Evolutionary conservation across 305 asterid genomes (phyloP), one percentile per base, ranked within the genome.

Genomic region (Fraxinus greggii): DNA sequence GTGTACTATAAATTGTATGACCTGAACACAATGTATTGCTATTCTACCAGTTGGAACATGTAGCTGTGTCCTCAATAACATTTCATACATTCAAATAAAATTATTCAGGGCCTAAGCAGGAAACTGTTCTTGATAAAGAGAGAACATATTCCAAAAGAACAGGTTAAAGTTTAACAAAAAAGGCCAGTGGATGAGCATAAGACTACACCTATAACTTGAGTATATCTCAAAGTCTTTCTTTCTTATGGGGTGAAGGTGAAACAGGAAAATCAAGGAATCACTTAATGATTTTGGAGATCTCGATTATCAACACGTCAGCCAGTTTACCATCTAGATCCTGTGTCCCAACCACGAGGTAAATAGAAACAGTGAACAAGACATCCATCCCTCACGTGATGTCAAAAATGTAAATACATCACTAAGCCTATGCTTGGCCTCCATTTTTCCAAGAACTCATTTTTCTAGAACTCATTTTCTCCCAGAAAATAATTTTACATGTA

Each of bases 51-150:
- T 42, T 40, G 4, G 35, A 10, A 26, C 33, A 24, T 76, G 33
- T 26, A 76, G 63, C 77, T n/a, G 28, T 48, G 17, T 38, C 32
- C 87, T 48, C 70, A 76, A 82, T 73, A 72, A 81, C 74, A 81
- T 76, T 75, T 69, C 78, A 67, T 40, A 61, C 59, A 32, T 13
- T 5, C 28, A 72, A 40, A 21, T 36, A 42, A 67, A 76, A 79
- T 26, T 24, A 40, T 8, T 17, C 24, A 69, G 45, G 33, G 75
- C 83, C 45, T 35, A 72, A 76, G 63, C 82, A 69, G 35, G 65
- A 73, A 79, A 40, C 72, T 12, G 69, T 5, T 21, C 72, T 61
- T 29, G 65, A 19, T 73, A 70, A 72, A 78, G 32, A 24, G 35
- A 38, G 17, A 28, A 26, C 40, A n/a, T 2, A 75, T 35, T 79